A percentile compares a stretch with the other conserved stretches of the same genome.
These are phyloP conservation scores for Crithidia thermophila DNA, from an alignment of 208 protist species.

Conservation along the genomic window DNA sequence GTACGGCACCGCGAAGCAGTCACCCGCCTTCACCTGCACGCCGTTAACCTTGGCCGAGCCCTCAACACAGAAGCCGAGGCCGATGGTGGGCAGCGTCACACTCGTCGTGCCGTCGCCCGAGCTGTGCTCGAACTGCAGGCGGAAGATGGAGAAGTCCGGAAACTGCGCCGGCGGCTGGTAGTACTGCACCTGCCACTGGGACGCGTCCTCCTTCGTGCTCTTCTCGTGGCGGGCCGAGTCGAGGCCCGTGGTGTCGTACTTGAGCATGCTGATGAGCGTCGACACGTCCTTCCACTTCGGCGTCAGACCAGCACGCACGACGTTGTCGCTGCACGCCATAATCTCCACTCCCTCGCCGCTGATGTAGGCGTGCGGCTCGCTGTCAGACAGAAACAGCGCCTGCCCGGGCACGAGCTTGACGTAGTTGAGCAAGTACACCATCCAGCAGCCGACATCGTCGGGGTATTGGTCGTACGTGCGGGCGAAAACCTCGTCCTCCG, in stretches of 20 bases:
- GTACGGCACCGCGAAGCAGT: slow-evolving; percentile 85
- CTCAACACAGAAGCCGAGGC: slow-evolving; percentile 84
- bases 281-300: slow-evolving; percentile 97
- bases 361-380: slow-evolving; percentile 98
- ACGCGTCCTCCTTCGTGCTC: slow-evolving; percentile 29
- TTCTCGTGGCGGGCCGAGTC: slow-evolving; percentile 52
- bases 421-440: slow-evolving; percentile 98
- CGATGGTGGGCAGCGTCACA: slow-evolving; percentile 78
- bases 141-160: slow-evolving; percentile 86
- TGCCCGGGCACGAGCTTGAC: slow-evolving; percentile 93
- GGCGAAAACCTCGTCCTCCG: slow-evolving; percentile 81
- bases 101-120: slow-evolving; percentile 32
- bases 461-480: slow-evolving; percentile 94
- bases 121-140: slow-evolving; percentile 63
- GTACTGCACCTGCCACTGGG: slow-evolving; percentile 77
- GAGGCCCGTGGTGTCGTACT: slow-evolving; percentile 80
- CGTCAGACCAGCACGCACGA: slow-evolving; percentile 97
- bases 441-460: slow-evolving; percentile 97
- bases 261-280: slow-evolving; percentile 94
- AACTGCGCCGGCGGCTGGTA: slow-evolving; percentile 83
- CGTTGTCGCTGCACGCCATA: slow-evolving; percentile 98
- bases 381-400: slow-evolving; percentile 96
- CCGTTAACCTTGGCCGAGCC: slow-evolving; percentile 75
- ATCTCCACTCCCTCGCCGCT: slow-evolving; percentile 96
- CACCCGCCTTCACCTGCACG: slow-evolving; percentile 53